Conservation (phyloP, 768 basidiomycete species). For the Pilatotrama ljubarskyi region DNA sequence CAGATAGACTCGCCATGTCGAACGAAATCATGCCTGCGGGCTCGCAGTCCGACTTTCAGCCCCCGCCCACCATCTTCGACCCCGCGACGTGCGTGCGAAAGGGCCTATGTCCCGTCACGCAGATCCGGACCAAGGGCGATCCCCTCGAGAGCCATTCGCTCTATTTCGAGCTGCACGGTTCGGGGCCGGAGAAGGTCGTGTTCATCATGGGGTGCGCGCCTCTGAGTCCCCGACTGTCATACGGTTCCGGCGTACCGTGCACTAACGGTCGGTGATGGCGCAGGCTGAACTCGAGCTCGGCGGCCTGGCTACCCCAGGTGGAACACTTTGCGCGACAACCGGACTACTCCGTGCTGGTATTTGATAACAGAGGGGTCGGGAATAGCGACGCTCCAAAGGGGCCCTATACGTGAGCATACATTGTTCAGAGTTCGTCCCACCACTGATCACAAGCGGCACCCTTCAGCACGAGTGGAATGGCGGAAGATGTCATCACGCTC, state of each 20-base stretch:
- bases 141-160: slow-evolving; percentile 67
- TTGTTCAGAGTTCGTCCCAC: neutral
- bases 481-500: slow-evolving; percentile 66
- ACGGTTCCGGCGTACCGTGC: neutral
- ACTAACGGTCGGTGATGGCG: neutral
- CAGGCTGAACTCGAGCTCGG: slow-evolving; percentile 63
- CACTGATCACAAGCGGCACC: neutral
- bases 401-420: slow-evolving; percentile 72
- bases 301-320: slow-evolving; percentile 67
- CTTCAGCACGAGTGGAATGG: slow-evolving; percentile 72
- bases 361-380: slow-evolving; percentile 86
- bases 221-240: neutral
- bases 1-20: neutral
- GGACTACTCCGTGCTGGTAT: slow-evolving; percentile 65
- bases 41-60: slow-evolving; percentile 4
- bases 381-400: slow-evolving; percentile 70
- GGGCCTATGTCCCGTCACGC: slow-evolving; percentile 75
- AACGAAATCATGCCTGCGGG: slow-evolving; percentile 9
- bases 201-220: slow-evolving; percentile 70
- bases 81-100: slow-evolving; percentile 61
- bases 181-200: slow-evolving; percentile 61
- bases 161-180: slow-evolving; percentile 80
- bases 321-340: slow-evolving; percentile 55
- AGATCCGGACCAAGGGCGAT: slow-evolving; percentile 46
- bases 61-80: slow-evolving; percentile 51